A percentile compares a stretch with the other conserved stretches of the same genome.
phyloP scores from a whole-genome alignment of 2,329 filamentous ascomycete genomes.

The Boeremia exigua region DNA sequence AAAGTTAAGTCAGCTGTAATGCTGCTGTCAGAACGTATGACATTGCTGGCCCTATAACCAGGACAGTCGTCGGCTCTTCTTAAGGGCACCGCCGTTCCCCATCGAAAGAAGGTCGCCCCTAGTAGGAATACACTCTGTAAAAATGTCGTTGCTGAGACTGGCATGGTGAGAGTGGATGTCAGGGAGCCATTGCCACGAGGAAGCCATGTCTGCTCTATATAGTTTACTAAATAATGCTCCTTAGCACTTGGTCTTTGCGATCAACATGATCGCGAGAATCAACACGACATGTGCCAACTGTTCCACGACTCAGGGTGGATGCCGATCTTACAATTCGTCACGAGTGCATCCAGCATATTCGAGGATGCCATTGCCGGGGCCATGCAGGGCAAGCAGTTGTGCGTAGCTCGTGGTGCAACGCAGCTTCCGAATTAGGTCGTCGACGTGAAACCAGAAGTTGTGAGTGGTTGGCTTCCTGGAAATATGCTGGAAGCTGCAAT shows the following conservation, averaged over 20 bases:
- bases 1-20: constrained; percentile 73
- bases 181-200: constrained; percentile 29
- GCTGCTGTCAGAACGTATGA: constrained; percentile 58
- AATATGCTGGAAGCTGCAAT: constrained; percentile 1
- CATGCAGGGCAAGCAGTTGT: constrained; percentile 18
- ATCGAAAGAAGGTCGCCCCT: constrained; percentile 27
- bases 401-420: constrained; percentile 16
- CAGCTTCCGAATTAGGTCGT: constrained; percentile 19
- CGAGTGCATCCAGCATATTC: constrained; percentile 32
- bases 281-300: constrained; percentile 17
- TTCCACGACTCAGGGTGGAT: constrained; percentile 21
- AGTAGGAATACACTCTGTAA: constrained; percentile 31
- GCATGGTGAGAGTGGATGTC: constrained; percentile 28
- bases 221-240: constrained; percentile 31
- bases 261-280: constrained; percentile 11
- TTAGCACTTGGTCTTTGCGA: constrained; percentile 36
- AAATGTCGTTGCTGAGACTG: constrained; percentile 28
- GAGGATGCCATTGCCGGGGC: constrained; percentile 18
- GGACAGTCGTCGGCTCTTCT: constrained; percentile 58
- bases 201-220: constrained; percentile 41
- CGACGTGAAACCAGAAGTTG: constrained; percentile 3
- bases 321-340: constrained; percentile 41
- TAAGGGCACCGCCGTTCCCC: constrained; percentile 30
- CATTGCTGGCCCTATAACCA: constrained; percentile 70
- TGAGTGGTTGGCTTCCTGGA: constrained; percentile 7